Evolutionary conservation across 768 basidiomycete genomes (phyloP).

Genomic region (Boletales sp.): DNA sequence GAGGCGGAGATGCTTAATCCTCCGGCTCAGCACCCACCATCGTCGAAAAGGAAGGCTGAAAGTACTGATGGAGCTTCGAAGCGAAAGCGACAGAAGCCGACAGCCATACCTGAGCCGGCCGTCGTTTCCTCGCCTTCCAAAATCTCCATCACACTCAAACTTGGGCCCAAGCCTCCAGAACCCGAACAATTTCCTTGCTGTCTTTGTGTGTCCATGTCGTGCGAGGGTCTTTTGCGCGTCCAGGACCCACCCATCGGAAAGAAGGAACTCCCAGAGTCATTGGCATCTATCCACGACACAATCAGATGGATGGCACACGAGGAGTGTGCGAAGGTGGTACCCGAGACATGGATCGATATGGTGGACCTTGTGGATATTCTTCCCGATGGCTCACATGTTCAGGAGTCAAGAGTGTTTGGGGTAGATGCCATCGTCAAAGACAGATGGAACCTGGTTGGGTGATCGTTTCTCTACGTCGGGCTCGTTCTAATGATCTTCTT

Average conservation of each 20-base stretch:
- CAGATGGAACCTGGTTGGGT: conserved; percentile 84
- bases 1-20: conserved; percentile 41
- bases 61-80: conserved; percentile 25
- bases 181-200: conserved; percentile 62
- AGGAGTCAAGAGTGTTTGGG: conserved; percentile 67
- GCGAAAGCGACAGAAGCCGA: conserved; percentile 25
- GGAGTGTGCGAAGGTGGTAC: conserved; percentile 74
- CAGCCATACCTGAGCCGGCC: conserved; percentile 2
- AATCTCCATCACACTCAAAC: conserved; percentile 59
- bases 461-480: not conserved
- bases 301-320: conserved; percentile 75
- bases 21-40: conserved; percentile 3
- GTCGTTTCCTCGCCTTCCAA: conserved; percentile 28
- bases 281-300: conserved; percentile 18
- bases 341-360: conserved; percentile 90
- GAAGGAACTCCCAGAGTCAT: conserved; percentile 46
- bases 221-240: conserved; percentile 58
- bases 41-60: conserved; percentile 40
- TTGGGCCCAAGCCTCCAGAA: conserved; percentile 59
- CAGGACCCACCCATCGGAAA: conserved; percentile 60
- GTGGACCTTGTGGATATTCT: conserved; percentile 37
- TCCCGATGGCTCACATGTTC: conserved; percentile 32
- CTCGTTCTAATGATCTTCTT: not conserved
- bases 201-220: conserved; percentile 54
- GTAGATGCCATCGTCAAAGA: conserved; percentile 87